A percentile compares a stretch with the other conserved stretches of the same genome.
phyloP scores from a whole-genome alignment of 352 stramenopile species.

The Peronosclerospora sorghi region DNA sequence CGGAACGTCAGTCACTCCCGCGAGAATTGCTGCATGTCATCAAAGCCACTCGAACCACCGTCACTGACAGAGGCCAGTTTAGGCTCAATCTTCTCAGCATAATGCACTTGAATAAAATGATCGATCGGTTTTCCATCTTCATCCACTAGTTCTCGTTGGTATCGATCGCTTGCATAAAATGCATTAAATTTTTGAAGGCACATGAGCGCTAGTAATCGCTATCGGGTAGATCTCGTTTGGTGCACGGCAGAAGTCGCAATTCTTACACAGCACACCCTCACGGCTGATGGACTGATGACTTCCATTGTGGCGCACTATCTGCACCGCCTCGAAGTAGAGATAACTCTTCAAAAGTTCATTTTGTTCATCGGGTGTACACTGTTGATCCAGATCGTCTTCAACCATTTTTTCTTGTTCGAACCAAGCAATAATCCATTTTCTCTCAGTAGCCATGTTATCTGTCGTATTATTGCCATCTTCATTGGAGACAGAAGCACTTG shows the following conservation, averaged over 20 bases:
- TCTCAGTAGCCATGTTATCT: slow-evolving; percentile 8
- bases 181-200: slow-evolving; percentile 56
- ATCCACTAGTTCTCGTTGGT: slow-evolving; percentile 19
- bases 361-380: slow-evolving; percentile 56
- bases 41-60: slow-evolving; percentile 6
- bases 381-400: slow-evolving; percentile 77
- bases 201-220: slow-evolving; percentile 39
- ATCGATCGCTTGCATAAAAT: slow-evolving; percentile 43
- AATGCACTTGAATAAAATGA: too few relatives aligned
- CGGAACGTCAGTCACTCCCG: too few relatives aligned
- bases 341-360: slow-evolving; percentile 60
- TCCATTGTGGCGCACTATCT: slow-evolving; percentile 23
- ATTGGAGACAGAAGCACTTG: slow-evolving; percentile 2
- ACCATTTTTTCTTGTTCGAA: slow-evolving; percentile 87
- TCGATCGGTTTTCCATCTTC: too few relatives aligned
- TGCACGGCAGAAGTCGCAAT: slow-evolving; percentile 43
- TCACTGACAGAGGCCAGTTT: too few relatives aligned
- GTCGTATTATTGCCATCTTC: slow-evolving; percentile 2
- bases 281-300: slow-evolving; percentile 25
- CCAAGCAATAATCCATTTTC: slow-evolving; percentile 64
- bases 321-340: slow-evolving; percentile 60
- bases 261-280: slow-evolving; percentile 35
- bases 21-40: too few relatives aligned
- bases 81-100: too few relatives aligned
- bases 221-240: slow-evolving; percentile 59